Percentiles rank a stretch among this genome's conserved stretches.
These are phyloP conservation scores for Solanum acaule DNA, from an alignment of 257 asterid species.

Conservation along the genomic window DNA sequence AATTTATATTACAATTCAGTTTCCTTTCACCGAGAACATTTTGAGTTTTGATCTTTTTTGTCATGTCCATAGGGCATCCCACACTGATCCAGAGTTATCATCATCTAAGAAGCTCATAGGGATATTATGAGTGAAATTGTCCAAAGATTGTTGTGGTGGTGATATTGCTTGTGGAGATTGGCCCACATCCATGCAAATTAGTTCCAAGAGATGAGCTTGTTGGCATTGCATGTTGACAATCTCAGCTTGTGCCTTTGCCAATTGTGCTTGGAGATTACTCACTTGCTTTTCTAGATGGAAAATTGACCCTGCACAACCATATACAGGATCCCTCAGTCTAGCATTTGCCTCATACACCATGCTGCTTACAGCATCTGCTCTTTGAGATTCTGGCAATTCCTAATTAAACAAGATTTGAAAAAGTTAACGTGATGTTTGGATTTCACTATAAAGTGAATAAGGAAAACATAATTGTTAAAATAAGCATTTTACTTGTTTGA, in stretches of 20 bases:
- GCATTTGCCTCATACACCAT: too few species aligned
- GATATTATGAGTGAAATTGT: background rate
- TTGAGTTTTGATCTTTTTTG: background rate
- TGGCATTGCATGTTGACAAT: conserved; percentile 56
- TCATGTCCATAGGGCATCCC: conserved; percentile 41
- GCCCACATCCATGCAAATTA: conserved; percentile 47
- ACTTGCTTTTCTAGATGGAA: conserved; percentile 15
- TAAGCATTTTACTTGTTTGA: too few species aligned
- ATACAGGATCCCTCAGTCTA: too few species aligned
- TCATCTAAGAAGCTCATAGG: conserved; percentile 23
- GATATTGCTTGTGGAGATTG: conserved; percentile 12
- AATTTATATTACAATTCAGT: too few species aligned
- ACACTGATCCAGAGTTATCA: conserved; percentile 11
- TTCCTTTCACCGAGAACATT: background rate
- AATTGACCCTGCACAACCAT: too few species aligned
- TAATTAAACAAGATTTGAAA: too few species aligned
- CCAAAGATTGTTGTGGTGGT: conserved; percentile 19
- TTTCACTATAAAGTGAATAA: too few species aligned
- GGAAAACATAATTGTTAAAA: too few species aligned
- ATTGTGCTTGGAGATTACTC: conserved; percentile 52
- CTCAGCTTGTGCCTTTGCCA: conserved; percentile 61
- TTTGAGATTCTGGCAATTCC: too few species aligned
- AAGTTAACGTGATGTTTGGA: too few species aligned
- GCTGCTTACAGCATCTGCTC: too few species aligned
- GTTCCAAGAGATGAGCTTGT: conserved; percentile 47